A percentile compares a stretch with the other conserved stretches of the same genome.
These are phyloP conservation scores for Scenedesmus sp. DNA, from an alignment of 163 green algal genomes.

Conservation along the genomic window DNA sequence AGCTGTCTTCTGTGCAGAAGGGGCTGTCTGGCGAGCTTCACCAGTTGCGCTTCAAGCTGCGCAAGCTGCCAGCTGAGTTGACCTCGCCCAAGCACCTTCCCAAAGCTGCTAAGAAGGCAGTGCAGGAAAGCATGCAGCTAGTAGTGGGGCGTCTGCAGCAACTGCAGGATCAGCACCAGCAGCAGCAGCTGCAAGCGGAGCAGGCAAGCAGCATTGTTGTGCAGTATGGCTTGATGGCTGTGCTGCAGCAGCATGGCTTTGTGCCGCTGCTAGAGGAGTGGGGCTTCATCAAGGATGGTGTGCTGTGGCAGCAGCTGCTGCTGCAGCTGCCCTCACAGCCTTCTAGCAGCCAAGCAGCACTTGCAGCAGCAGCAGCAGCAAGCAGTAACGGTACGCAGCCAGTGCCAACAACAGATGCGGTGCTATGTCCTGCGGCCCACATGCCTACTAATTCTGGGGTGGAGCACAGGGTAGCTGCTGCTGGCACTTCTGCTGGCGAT, in stretches of 20 bases:
- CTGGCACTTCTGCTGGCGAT: neutral
- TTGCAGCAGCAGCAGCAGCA: neutral
- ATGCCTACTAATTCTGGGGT: neutral
- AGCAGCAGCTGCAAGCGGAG: neutral
- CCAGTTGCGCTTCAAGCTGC: neutral
- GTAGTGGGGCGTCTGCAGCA: neutral
- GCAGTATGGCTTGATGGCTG: slow-evolving; percentile 25
- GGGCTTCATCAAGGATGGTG: slow-evolving; percentile 4
- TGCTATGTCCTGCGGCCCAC: neutral
- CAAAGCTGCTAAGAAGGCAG: neutral
- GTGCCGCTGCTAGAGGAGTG: slow-evolving; percentile 1
- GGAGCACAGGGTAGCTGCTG: neutral
- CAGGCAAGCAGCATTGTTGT: neutral
- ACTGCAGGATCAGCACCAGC: slow-evolving; percentile 7
- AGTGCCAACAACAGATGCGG: neutral
- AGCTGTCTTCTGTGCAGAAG: neutral
- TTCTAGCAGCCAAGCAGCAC: neutral
- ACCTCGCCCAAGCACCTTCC: slow-evolving; percentile 3
- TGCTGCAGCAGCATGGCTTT: slow-evolving; percentile 36
- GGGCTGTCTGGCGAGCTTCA: neutral
- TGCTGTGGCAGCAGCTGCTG: slow-evolving; percentile 32
- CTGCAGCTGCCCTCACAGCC: neutral
- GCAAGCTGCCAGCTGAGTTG: neutral
- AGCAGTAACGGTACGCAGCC: neutral
- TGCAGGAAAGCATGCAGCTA: neutral